A percentile compares a stretch with the other conserved stretches of the same genome.
These are phyloP conservation scores for Mycena latifolia DNA, from an alignment of 768 basidiomycete species.

Conservation along the genomic window DNA sequence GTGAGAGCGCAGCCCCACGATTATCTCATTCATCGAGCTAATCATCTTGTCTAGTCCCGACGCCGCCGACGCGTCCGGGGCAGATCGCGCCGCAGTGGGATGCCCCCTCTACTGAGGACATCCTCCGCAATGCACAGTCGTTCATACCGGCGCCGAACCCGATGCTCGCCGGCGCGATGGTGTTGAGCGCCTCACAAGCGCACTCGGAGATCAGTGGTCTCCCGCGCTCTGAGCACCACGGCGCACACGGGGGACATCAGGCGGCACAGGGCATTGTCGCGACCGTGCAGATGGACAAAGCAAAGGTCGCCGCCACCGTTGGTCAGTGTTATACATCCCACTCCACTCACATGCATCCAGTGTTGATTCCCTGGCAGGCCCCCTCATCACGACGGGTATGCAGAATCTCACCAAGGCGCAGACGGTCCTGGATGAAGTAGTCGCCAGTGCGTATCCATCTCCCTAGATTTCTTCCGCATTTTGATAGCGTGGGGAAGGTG, in stretches of 20 bases:
- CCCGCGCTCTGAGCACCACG: too few relatives aligned
- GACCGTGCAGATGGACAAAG: conserved; percentile 24
- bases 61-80: too few relatives aligned
- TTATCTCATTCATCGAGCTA: background rate
- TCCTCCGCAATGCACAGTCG: conserved; percentile 14
- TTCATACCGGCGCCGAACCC: conserved; percentile 20
- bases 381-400: conserved; percentile 31
- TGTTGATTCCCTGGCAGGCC: too few relatives aligned
- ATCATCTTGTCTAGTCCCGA: too few relatives aligned
- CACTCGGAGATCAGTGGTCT: too few relatives aligned
- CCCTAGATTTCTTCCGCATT: background rate
- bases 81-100: too few relatives aligned
- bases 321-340: conserved; percentile 24
- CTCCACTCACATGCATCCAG: too few relatives aligned
- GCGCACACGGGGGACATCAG: too few relatives aligned
- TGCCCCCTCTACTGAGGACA: background rate
- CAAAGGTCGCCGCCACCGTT: conserved; percentile 31
- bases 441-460: conserved; percentile 13
- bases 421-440: conserved; percentile 26
- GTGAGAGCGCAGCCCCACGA: too few relatives aligned
- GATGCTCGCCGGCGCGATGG: conserved; percentile 18
- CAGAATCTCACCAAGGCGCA: conserved; percentile 36
- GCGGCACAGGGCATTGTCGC: background rate
- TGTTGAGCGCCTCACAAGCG: conserved; percentile 10
- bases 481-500: conserved; percentile 2